Evolutionary conservation across 2,329 filamentous ascomycete species (phyloP).

Genomic region (Ceratocystis ficicola): DNA sequence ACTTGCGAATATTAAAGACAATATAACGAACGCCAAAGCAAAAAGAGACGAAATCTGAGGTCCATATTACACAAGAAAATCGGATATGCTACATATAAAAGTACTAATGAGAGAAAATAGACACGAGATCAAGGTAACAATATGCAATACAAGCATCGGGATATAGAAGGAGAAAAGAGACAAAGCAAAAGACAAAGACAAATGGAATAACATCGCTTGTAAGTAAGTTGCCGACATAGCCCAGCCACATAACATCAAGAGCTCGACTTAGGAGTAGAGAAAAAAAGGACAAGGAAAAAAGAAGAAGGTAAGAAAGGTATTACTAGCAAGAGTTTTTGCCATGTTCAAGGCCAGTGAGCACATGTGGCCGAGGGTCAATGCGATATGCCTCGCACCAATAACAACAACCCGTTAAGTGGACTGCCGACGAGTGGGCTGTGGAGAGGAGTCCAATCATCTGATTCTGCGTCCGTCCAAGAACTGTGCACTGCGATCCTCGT

Average conservation of each 20-base stretch:
- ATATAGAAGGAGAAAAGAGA: slow-evolving; percentile 3
- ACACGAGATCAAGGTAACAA: not conserved
- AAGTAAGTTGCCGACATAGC: not conserved
- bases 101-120: not conserved
- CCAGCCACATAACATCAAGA: not conserved
- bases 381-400: not conserved
- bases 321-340: not conserved
- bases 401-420: not conserved
- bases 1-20: not conserved
- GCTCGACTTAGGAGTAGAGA: not conserved
- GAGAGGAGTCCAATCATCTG: slow-evolving; percentile 10
- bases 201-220: slow-evolving; percentile 10
- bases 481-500: slow-evolving; percentile 39
- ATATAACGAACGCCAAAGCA: slow-evolving; percentile 5
- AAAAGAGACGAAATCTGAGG: not conserved
- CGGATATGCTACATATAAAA: not conserved
- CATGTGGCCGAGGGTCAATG: not conserved
- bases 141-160: slow-evolving; percentile 13
- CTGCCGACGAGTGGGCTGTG: not conserved
- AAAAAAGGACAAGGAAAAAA: not conserved
- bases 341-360: not conserved
- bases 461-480: slow-evolving; percentile 42
- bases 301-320: not conserved
- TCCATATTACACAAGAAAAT: not conserved
- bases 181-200: not conserved